Base-by-base conservation (phyloP, 768 basidiomycete genomes). In the Collybia sp. region DNA sequence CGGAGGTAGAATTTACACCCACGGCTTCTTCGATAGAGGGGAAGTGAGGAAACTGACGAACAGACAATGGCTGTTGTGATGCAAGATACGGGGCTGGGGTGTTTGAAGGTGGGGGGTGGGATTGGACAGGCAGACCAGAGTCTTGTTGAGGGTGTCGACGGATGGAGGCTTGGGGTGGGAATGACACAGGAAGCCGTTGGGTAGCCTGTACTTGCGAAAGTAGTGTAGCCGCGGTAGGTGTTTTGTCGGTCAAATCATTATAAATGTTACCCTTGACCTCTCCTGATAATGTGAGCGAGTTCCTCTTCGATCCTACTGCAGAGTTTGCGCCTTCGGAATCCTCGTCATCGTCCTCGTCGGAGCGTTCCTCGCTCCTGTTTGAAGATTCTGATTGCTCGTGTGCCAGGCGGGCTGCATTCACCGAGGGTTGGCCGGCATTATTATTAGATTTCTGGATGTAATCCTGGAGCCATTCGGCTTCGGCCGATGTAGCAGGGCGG, bases 371-470 rank as follows among this genome's bases (percentile, higher is more conserved):
- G 42, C 79, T 75, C 51, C 78, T 76, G 56, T 69, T 72, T 33
- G 68, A 51, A 30, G 71, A 67, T 46, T 86, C 85, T n/a, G 79
- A 71, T 38, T 83, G 80, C 54, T 87, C 87, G 50, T 81, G 80
- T 9, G 83, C 82, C 35, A 77, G 67, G 36, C 85, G 83, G 33
- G 82, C 80, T n/a, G 85, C 83, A 52, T 85, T 87, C 52, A 83
- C 75, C 25, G 85, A 84, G 43, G 78, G 72, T 61, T 88, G 85
- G 6, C 80, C 86, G 6, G 89, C 85, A 55, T 75, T 85, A 62
- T 91, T 91, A 69, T 93, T 93, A 4, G 90, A 88, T 62, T 89
- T 90, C 56, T 88, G 87, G 53, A 92, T 88, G 65, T 91, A 93
- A 54, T 92, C 90, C 61, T 92, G 90, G 18, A 93, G 77, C 77